A percentile compares a stretch with the other conserved stretches of the same genome.
phyloP scores from a whole-genome alignment of 305 asterid species.

The Lippia alba region DNA sequence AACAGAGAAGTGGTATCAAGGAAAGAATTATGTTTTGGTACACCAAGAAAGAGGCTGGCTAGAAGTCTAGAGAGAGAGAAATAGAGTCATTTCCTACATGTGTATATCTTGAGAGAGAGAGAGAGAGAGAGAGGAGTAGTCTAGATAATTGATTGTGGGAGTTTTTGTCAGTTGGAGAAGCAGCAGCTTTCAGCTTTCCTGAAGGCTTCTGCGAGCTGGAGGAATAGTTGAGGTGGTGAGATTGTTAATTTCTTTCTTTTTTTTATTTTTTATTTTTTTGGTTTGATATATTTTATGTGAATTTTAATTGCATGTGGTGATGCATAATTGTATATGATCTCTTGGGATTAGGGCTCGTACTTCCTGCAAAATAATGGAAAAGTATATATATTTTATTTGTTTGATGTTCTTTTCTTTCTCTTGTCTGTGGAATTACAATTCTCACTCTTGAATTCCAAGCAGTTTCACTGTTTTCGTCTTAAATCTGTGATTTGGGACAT shows the following conservation, averaged over 20 bases:
- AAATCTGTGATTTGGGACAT: slow-evolving; percentile 7
- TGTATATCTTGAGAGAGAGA: slow-evolving; percentile 28
- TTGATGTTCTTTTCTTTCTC: slow-evolving; percentile 3
- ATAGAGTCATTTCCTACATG: slow-evolving; percentile 7
- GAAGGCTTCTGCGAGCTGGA: slow-evolving; percentile 53
- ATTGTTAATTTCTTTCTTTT: too few species aligned
- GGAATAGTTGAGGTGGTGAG: slow-evolving; percentile 44
- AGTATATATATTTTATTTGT: neutral
- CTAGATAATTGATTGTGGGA: slow-evolving; percentile 28
- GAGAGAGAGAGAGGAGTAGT: slow-evolving; percentile 35
- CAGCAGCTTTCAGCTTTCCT: slow-evolving; percentile 58
- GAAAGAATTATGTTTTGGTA: slow-evolving; percentile 40
- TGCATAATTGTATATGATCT: slow-evolving; percentile 26
- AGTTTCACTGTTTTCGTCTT: slow-evolving; percentile 1
- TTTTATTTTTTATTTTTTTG: too few species aligned
- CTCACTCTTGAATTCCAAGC: slow-evolving; percentile 7
- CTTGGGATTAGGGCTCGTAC: slow-evolving; percentile 53
- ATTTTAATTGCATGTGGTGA: slow-evolving; percentile 32
- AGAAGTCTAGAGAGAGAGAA: slow-evolving; percentile 48
- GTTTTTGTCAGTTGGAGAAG: slow-evolving; percentile 33
- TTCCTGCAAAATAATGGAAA: slow-evolving; percentile 39
- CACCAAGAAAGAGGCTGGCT: slow-evolving; percentile 46
- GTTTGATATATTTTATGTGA: slow-evolving; percentile 16
- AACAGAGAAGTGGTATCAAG: slow-evolving; percentile 34
- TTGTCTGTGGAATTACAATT: slow-evolving; percentile 28